These are phyloP conservation scores for Apiospora saccharicola DNA, from an alignment of 2,329 filamentous ascomycete species.

Conservation along the genomic window DNA sequence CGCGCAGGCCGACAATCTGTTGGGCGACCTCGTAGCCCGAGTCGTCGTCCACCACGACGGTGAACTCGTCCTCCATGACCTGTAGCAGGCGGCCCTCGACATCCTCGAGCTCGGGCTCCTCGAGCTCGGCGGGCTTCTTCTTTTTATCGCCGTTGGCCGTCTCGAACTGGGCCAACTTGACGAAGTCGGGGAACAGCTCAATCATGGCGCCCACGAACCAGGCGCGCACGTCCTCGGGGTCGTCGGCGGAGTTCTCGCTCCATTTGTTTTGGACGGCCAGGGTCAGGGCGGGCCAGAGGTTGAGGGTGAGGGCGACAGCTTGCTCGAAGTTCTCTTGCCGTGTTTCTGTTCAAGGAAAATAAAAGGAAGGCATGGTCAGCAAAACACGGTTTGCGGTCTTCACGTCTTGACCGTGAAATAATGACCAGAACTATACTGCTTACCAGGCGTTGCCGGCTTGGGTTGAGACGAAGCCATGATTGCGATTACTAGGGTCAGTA, in stretches of 20 bases:
- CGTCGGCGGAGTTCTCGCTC: slow-evolving; percentile 81
- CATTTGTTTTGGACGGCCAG: slow-evolving; percentile 87
- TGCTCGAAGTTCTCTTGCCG: slow-evolving; percentile 80
- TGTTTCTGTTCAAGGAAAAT: slow-evolving; percentile 50
- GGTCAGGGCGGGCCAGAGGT: slow-evolving; percentile 87
- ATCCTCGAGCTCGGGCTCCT: slow-evolving; percentile 75
- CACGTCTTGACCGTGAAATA: not conserved
- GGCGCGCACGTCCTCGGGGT: slow-evolving; percentile 76
- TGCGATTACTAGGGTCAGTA: slow-evolving; percentile 7
- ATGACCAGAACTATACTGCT: not conserved
- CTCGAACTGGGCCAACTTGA: slow-evolving; percentile 44
- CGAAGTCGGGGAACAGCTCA: slow-evolving; percentile 79
- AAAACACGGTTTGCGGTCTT: not conserved
- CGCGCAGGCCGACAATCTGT: slow-evolving; percentile 73
- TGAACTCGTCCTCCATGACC: slow-evolving; percentile 95
- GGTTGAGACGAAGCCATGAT: slow-evolving; percentile 9
- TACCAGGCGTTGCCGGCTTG: slow-evolving; percentile 11
- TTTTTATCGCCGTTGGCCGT: slow-evolving; percentile 34
- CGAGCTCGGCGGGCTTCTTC: slow-evolving; percentile 36
- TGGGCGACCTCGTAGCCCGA: slow-evolving; percentile 77
- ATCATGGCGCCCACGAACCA: slow-evolving; percentile 92
- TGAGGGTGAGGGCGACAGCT: slow-evolving; percentile 82
- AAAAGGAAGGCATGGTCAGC: not conserved
- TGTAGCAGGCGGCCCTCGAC: slow-evolving; percentile 86
- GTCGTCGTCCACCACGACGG: slow-evolving; percentile 90